These are phyloP conservation scores for Chlorencoelia australis DNA, from an alignment of 2,329 filamentous ascomycete species.

Conservation along the genomic window DNA sequence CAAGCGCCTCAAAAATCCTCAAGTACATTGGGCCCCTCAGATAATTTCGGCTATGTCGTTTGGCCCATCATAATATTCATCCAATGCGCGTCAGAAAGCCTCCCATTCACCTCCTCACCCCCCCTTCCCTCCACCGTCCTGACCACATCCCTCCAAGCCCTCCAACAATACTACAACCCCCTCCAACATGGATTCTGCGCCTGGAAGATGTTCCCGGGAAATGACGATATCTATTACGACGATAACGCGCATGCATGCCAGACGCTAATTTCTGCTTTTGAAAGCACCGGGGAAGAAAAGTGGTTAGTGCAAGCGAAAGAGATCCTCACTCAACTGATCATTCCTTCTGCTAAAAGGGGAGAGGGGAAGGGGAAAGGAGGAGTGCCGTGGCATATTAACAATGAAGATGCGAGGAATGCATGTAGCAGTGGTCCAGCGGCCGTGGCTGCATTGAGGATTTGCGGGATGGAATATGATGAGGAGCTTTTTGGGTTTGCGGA, in stretches of 20 bases:
- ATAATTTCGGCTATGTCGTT: conserved; percentile 15
- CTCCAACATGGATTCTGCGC: conserved; percentile 14
- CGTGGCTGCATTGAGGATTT: conserved; percentile 14
- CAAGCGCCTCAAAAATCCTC: conserved; percentile 10
- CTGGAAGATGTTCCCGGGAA: conserved; percentile 18
- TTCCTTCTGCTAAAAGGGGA: too few species aligned
- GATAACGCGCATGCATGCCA: conserved; percentile 16
- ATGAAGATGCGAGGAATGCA: conserved; percentile 11
- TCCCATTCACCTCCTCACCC: too few species aligned
- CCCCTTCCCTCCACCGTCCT: too few species aligned
- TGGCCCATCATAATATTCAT: conserved; percentile 17
- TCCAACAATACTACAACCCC: conserved; percentile 16
- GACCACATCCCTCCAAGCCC: conserved; percentile 1
- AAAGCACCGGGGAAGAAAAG: conserved; percentile 8
- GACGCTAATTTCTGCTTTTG: conserved; percentile 11
- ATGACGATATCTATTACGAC: conserved; percentile 18
- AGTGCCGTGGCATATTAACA: conserved; percentile 15
- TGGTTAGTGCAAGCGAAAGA: conserved; percentile 10
- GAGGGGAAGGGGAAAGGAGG: conserved; percentile 11
- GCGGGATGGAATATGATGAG: conserved; percentile 5
- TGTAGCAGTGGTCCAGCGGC: conserved; percentile 15
- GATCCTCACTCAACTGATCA: conserved; percentile 10
- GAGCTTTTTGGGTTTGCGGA: conserved; percentile 8
- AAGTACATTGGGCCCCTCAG: conserved; percentile 6
- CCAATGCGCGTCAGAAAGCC: conserved; percentile 11